Evolutionary conservation across 441 rosid species (phyloP), one percentile per base, ranked within the genome.

Genomic region (Syzygium syzygioides): DNA sequence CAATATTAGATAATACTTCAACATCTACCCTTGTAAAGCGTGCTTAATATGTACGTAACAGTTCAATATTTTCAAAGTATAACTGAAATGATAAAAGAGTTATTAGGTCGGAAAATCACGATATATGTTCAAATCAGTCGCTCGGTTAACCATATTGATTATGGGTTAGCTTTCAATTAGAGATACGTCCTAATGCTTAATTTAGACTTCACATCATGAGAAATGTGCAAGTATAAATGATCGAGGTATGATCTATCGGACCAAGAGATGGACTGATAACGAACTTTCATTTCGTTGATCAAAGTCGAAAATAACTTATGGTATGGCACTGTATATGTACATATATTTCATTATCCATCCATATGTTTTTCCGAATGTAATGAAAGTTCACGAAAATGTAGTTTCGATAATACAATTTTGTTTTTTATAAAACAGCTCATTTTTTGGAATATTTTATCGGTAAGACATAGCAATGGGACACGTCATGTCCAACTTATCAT

Each of bases 211-310:
- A 0, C 34, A 62, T 62, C 34, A 3, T 4, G n/a, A 64, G 23
- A 64, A 64, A 30, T 30, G 23, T 64, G 41, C 12, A 64, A 30
- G 28, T 71, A 20, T 50, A 71, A 23, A 37, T 10, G 28, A 23
- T 0, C 0, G 3, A 71, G 4, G 8, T 11, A 23, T 71, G 9
- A 11, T 71, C 8, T 1, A 23, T 12, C 9, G 5, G 2, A 37
- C 15, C 9, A 71, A 37, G 50, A 0, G 17, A 71, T 11, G 28
- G 2, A 71, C 17, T 37, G 5, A 71, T 37, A 12, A 71, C 1
- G 3, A 71, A 23, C 28, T 71, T 71, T 71, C 1, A 37, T 37
- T 71, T 23, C 37, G n/a, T 37, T 28, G 17, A 1, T 3, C 1
- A 4, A 71, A 37, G 83, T 37, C 1, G 5, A 71, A 34, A 71